Percentiles rank a stretch among this genome's conserved stretches.
Evolutionary conservation across 2,329 filamentous ascomycete species (phyloP).

Genomic region (Ophiocordyceps polyrhachis-furcata): DNA sequence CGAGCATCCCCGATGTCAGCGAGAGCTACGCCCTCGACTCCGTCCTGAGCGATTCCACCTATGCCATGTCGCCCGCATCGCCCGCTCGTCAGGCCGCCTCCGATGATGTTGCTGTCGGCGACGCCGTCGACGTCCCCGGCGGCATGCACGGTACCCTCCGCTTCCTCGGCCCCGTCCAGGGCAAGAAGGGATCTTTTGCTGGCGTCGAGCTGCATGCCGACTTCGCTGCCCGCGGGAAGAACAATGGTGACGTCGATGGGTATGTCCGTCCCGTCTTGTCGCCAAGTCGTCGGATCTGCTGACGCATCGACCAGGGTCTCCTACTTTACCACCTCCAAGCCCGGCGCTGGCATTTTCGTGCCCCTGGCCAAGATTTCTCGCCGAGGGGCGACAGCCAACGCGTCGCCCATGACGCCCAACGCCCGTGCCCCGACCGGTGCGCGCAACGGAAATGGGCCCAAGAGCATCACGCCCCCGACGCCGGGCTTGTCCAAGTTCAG

Average conservation of each 20-base stretch:
- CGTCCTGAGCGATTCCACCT: slow-evolving; percentile 19
- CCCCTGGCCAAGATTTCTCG: slow-evolving; percentile 65
- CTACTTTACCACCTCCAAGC: slow-evolving; percentile 66
- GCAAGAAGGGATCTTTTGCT: slow-evolving; percentile 81
- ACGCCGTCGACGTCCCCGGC: slow-evolving; percentile 78
- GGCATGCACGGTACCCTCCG: slow-evolving; percentile 81
- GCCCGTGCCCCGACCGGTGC: slow-evolving; percentile 39
- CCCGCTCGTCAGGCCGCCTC: slow-evolving; percentile 28
- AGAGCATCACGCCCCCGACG: slow-evolving; percentile 43
- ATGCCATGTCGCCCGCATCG: slow-evolving; percentile 31
- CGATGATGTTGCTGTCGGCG: slow-evolving; percentile 51
- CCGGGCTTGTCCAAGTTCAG: slow-evolving; percentile 63
- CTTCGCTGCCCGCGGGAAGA: slow-evolving; percentile 74
- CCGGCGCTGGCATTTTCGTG: slow-evolving; percentile 84
- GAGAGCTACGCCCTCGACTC: slow-evolving; percentile 42
- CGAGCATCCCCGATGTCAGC: slow-evolving; percentile 47
- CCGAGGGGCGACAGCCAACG: slow-evolving; percentile 35
- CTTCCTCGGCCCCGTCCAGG: slow-evolving; percentile 71
- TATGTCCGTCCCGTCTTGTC: slow-evolving; percentile 20
- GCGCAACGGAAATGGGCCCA: slow-evolving; percentile 34
- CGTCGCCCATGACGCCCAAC: slow-evolving; percentile 48
- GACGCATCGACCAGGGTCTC: slow-evolving; percentile 27
- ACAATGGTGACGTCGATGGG: slow-evolving; percentile 92
- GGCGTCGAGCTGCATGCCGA: slow-evolving; percentile 76
- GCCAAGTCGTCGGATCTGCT: background rate